Base-by-base conservation (phyloP, 2,329 filamentous ascomycete genomes). In the Cladosporium cucumerinum region DNA sequence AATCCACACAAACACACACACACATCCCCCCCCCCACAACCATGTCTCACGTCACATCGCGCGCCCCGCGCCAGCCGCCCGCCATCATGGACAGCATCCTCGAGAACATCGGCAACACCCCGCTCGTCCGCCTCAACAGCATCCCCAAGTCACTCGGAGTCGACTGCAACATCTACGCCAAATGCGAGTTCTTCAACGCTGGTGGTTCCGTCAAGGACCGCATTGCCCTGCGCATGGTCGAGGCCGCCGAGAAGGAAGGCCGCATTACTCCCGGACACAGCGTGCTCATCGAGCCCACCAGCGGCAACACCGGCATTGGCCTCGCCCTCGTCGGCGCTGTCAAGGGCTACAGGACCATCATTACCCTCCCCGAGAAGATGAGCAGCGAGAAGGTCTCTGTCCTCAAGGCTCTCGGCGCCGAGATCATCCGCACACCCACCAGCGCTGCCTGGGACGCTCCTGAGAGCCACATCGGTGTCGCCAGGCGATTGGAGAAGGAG, bases 291-390 rank as follows among this genome's bases (percentile, higher is more conserved):
- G 95, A 99, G 85, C 95, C 95, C 11, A 99, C 95, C 57, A 97
- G 92, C 75, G 95, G 95, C 63, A 99, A 99, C 78, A 99, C 95
- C 82, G 95, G 95, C 70, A 99, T 99, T 70, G 95, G 95, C 25
- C 85, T 99, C 48, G 95, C 95, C 30, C 87, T 99, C 36, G 94
- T 98, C 21, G 94, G 87, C 65, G 95, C 95, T 18, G 91, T 99
- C 74, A 98, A 97, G 82, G 94, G 93, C 70, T 99, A 98, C 85
- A 94, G 94, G 80, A 96, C 93, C 48, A 98, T 99, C 80, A 99
- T 99, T 78, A 99, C 95, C 12, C 87, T 99, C 54, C 95, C 95
- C 60, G 95, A 99, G 82, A 99, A 99, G 84, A 99, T 99, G 95
- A 97, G 93, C 1, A 91, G 93, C 57, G 95, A 99, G 80, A 99